phyloP scores from a whole-genome alignment of 129 eudicot species.

The Flaveria linearis region DNA sequence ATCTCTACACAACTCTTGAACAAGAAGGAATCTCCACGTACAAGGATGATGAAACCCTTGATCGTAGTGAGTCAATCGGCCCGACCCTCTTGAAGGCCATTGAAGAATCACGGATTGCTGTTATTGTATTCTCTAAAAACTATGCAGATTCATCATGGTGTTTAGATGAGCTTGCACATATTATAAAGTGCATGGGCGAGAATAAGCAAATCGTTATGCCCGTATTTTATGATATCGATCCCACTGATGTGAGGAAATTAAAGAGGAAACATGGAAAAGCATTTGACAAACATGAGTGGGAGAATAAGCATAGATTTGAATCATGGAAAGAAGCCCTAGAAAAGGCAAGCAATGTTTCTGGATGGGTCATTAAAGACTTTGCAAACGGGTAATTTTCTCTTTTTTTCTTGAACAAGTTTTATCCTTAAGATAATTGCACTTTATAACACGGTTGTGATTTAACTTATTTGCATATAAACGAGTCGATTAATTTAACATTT shows the following conservation, averaged over 20 bases:
- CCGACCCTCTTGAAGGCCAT: neutral
- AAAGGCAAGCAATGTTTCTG: too few relatives aligned
- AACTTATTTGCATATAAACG: too few relatives aligned
- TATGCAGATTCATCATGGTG: constrained; percentile 8
- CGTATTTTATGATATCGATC: neutral
- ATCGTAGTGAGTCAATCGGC: neutral
- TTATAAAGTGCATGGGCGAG: neutral
- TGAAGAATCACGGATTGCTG: neutral
- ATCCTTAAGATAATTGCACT: too few relatives aligned
- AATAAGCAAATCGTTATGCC: neutral
- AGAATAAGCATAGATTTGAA: too few relatives aligned
- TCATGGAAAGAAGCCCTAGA: too few relatives aligned
- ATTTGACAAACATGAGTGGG: neutral
- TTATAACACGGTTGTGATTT: too few relatives aligned
- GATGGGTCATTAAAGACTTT: too few relatives aligned
- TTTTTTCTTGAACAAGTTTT: too few relatives aligned
- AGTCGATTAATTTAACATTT: too few relatives aligned
- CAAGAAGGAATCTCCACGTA: neutral
- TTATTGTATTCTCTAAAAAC: neutral
- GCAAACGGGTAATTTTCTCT: too few relatives aligned
- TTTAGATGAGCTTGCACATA: neutral
- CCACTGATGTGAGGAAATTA: neutral
- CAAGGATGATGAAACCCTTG: neutral
- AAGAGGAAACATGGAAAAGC: neutral
- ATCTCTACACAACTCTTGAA: neutral